These are phyloP conservation scores for Hanseniaspora mollemarum DNA, from an alignment of 805 yeast species.

Conservation along the genomic window DNA sequence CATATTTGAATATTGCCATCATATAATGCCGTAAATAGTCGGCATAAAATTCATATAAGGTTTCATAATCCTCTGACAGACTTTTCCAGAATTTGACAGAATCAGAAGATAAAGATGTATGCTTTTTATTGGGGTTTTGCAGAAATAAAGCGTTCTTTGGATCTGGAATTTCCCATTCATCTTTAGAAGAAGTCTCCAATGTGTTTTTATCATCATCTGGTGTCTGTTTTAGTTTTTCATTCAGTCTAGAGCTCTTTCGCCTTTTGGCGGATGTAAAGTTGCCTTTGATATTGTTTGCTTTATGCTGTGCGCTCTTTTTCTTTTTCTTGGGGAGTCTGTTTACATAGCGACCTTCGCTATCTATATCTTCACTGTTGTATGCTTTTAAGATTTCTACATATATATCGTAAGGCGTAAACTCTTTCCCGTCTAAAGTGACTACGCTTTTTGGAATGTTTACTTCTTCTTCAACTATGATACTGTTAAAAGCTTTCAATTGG, in stretches of 20 bases:
- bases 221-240: too few relatives aligned
- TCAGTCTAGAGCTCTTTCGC: not conserved
- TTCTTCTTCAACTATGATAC: conserved; percentile 28
- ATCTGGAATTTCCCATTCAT: conserved; percentile 11
- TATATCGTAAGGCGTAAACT: conserved; percentile 32
- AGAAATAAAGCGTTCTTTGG: conserved; percentile 4
- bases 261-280: not conserved
- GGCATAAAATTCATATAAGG: not conserved
- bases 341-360: conserved; percentile 35
- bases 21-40: conserved; percentile 1
- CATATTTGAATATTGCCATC: conserved; percentile 1
- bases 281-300: too few relatives aligned
- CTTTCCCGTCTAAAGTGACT: not conserved
- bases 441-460: not conserved
- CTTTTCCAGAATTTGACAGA: conserved; percentile 8
- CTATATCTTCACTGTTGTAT: conserved; percentile 23
- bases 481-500: conserved; percentile 47
- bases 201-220: too few relatives aligned
- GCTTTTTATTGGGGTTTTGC: conserved; percentile 5
- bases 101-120: not conserved
- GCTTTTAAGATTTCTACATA: conserved; percentile 30
- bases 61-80: not conserved
- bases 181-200: too few relatives aligned
- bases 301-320: too few relatives aligned
- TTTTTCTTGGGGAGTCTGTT: conserved; percentile 39